Evolutionary conservation across 768 basidiomycete genomes (phyloP).

Genomic region (Lentinula boryana): DNA sequence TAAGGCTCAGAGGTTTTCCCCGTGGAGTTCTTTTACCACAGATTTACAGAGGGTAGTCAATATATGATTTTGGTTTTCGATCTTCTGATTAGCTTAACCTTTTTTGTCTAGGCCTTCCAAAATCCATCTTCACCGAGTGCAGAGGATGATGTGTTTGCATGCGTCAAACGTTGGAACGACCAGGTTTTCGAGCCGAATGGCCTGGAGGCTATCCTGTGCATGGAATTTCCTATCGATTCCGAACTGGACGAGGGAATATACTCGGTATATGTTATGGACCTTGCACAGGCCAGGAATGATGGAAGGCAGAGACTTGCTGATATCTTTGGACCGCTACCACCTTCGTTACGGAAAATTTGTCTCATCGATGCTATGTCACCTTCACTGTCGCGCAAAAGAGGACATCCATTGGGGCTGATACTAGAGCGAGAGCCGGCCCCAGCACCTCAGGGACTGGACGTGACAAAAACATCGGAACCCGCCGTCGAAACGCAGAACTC

Average conservation of each 20-base stretch:
- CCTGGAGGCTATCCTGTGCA: neutral
- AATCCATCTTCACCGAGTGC: neutral
- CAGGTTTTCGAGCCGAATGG: neutral
- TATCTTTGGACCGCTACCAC: neutral
- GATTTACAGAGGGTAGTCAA: neutral
- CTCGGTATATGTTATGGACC: constrained; percentile 1
- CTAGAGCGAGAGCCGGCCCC: neutral
- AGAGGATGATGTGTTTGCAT: neutral
- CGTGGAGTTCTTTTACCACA: neutral
- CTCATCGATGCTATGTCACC: neutral
- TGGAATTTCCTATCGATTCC: neutral
- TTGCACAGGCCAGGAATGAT: neutral
- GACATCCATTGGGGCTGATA: neutral
- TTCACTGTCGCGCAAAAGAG: neutral
- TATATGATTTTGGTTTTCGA: neutral
- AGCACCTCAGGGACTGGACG: neutral
- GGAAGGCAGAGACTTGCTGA: neutral
- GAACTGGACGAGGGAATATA: neutral
- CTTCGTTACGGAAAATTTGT: neutral
- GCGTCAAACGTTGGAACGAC: neutral
- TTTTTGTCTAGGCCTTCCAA: neutral
- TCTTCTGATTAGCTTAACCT: neutral
- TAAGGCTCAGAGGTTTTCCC: neutral
- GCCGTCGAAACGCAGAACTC: too few relatives aligned
- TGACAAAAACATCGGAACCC: neutral